Percentiles rank a stretch among this genome's conserved stretches.
Conservation (phyloP, 768 basidiomycete species). For the Boletus tylopilopsis region DNA sequence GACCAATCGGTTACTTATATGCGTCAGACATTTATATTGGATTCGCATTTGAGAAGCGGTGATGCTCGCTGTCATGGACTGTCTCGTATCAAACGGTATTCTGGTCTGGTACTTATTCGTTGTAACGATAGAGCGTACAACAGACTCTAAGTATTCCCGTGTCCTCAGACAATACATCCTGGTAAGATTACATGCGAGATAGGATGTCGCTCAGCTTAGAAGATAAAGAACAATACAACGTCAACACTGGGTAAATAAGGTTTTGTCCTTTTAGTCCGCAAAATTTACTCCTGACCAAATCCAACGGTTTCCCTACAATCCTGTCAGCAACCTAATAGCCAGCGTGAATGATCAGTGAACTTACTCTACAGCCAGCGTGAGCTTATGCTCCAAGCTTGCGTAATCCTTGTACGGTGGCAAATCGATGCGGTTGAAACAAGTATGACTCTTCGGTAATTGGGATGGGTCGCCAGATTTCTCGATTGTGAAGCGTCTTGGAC, state of each 20-base stretch:
- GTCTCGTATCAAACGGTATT: neutral
- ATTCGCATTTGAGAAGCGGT: slow-evolving; percentile 82
- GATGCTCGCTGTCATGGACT: slow-evolving; percentile 3
- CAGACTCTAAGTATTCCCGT: neutral
- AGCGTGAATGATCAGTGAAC: slow-evolving; percentile 34
- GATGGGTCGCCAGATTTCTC: slow-evolving; percentile 98
- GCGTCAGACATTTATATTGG: slow-evolving; percentile 84
- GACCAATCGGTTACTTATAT: slow-evolving; percentile 3
- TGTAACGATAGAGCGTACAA: slow-evolving; percentile 1
- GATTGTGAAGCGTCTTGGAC: slow-evolving; percentile 94
- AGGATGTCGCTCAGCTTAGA: slow-evolving; percentile 17
- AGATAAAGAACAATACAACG: slow-evolving; percentile 1
- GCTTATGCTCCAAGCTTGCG: slow-evolving; percentile 88
- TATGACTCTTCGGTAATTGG: slow-evolving; percentile 93
- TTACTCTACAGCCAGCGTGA: slow-evolving; percentile 91
- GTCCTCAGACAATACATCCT: slow-evolving; percentile 9
- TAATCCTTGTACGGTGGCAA: slow-evolving; percentile 98
- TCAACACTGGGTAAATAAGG: slow-evolving; percentile 11
- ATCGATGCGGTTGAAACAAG: slow-evolving; percentile 96
- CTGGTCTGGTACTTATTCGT: slow-evolving; percentile 5
- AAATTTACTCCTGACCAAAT: slow-evolving; percentile 84
- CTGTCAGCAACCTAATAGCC: slow-evolving; percentile 13
- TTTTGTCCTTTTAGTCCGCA: neutral
- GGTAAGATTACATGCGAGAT: slow-evolving; percentile 31
- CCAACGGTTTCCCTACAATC: slow-evolving; percentile 79